Conservation (phyloP, 805 yeast genomes). For the Vanderwaltozyma tropicalis region DNA sequence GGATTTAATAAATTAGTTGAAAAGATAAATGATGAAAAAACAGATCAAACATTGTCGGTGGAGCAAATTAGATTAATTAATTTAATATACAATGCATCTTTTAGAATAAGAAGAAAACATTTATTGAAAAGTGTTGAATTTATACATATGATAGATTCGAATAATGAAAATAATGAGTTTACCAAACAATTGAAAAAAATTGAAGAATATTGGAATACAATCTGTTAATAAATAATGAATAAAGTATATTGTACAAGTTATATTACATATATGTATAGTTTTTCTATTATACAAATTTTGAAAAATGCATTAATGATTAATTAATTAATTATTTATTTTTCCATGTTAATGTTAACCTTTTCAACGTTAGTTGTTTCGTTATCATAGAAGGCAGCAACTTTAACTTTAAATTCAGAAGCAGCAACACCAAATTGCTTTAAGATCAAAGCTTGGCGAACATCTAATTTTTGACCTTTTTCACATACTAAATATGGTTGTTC, state of each 20-base stretch:
- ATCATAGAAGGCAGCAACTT: slow-evolving; percentile 67
- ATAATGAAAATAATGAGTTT: neutral
- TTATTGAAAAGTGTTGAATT: slow-evolving; percentile 8
- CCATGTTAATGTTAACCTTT: slow-evolving; percentile 29
- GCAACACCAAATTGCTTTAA: slow-evolving; percentile 95
- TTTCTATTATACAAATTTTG: neutral
- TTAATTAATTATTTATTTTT: too few species aligned
- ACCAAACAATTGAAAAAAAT: slow-evolving; percentile 5
- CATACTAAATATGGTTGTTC: slow-evolving; percentile 74
- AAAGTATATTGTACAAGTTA: too few species aligned
- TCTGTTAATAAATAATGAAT: slow-evolving; percentile 7
- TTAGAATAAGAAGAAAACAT: slow-evolving; percentile 14
- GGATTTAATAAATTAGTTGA: slow-evolving; percentile 20
- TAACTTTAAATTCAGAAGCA: slow-evolving; percentile 79
- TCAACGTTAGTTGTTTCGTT: slow-evolving; percentile 37
- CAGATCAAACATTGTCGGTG: neutral
- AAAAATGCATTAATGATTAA: too few species aligned
- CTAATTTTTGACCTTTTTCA: slow-evolving; percentile 65
- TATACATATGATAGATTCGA: slow-evolving; percentile 1
- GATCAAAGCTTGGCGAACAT: slow-evolving; percentile 83
- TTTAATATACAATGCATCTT: slow-evolving; percentile 17
- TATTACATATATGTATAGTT: too few species aligned
- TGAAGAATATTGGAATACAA: slow-evolving; percentile 21
- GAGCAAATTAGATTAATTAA: slow-evolving; percentile 8
- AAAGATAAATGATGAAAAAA: neutral